These are phyloP conservation scores for Scytalidium lignicola DNA, from an alignment of 2,329 filamentous ascomycete genomes.

Conservation along the genomic window DNA sequence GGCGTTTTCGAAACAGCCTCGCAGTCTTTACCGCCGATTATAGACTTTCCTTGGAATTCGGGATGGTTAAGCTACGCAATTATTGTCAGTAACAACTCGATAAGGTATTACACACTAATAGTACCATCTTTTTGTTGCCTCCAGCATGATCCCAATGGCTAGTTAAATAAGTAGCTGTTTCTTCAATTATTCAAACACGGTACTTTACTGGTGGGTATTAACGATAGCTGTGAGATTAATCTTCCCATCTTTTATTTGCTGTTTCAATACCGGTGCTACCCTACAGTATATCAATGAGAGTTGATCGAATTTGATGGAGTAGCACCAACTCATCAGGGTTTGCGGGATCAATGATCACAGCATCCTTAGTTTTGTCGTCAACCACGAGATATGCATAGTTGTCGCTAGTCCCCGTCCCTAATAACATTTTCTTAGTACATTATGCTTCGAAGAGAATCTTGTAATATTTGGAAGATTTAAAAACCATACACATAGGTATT, in stretches of 20 bases:
- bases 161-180: slow-evolving; percentile 7
- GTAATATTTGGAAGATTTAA: slow-evolving; percentile 12
- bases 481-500: slow-evolving; percentile 77
- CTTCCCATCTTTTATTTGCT: slow-evolving; percentile 63
- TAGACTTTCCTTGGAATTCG: slow-evolving; percentile 42
- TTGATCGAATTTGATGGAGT: neutral
- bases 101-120: neutral
- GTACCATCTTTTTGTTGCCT: slow-evolving; percentile 77
- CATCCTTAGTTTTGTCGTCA: slow-evolving; percentile 73
- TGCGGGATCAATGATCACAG: slow-evolving; percentile 74
- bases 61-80: slow-evolving; percentile 13
- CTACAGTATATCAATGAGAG: slow-evolving; percentile 32
- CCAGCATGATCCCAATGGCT: slow-evolving; percentile 95
- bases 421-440: slow-evolving; percentile 8
- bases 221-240: slow-evolving; percentile 87
- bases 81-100: neutral
- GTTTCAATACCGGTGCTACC: slow-evolving; percentile 61
- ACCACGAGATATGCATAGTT: slow-evolving; percentile 84
- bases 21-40: slow-evolving; percentile 88
- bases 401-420: slow-evolving; percentile 72
- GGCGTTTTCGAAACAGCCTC: slow-evolving; percentile 74
- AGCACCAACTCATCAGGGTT: slow-evolving; percentile 65
- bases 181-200: neutral
- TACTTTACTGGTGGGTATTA: slow-evolving; percentile 93
- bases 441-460: neutral